Evolutionary conservation across 257 asterid species (phyloP), one percentile per base, ranked within the genome.

Genomic region (Mitragyna speciosa): DNA sequence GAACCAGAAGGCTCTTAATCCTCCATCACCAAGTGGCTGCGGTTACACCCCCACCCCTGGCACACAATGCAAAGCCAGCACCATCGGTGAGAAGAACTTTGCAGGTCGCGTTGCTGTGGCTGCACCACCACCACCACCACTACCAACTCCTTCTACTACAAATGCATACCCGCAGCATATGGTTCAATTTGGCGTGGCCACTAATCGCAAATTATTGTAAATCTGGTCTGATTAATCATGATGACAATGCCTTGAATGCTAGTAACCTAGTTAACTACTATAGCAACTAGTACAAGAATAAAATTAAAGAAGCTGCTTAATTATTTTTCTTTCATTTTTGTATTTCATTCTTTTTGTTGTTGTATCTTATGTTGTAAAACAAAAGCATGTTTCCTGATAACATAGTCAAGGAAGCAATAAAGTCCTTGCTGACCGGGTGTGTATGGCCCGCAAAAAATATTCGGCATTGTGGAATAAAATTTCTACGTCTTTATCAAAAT

Each of bases 41-140:
- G 43, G 83, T 3, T 80, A 84, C 85, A 26, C 83, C 41, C 81
- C 83, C 0, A 59, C 82, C 12, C 24, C 76, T 0, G 79, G 83
- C 0, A 85, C 84, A 72, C 87, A 88, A 6, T 87, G 93, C 86
- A 49, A 41, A 12, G 49, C 74, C 12, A 79, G 26, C 31, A 20
- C 95, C 28, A 43, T 89, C 39, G 68, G 80, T 70, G 61, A 82
- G 76, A 86, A 77, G 74, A 89, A 88, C 83, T 91, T 85, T 70
- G 92, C 88, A 0, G 88, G 88, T 17, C 58, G 58, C 54, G 47
- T 2, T 45, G 49, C 56, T 12, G 48, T 20, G 30, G 72, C 81
- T 9, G 15, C 79, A 56, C 88, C 83, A 7, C 86, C 81, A 1
- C 72, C 70, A 30, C 81, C 80, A 24, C 52, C 80, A 70, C 11